phyloP scores from a whole-genome alignment of 495 filamentous ascomycete genomes.

The Immersiella caudata region DNA sequence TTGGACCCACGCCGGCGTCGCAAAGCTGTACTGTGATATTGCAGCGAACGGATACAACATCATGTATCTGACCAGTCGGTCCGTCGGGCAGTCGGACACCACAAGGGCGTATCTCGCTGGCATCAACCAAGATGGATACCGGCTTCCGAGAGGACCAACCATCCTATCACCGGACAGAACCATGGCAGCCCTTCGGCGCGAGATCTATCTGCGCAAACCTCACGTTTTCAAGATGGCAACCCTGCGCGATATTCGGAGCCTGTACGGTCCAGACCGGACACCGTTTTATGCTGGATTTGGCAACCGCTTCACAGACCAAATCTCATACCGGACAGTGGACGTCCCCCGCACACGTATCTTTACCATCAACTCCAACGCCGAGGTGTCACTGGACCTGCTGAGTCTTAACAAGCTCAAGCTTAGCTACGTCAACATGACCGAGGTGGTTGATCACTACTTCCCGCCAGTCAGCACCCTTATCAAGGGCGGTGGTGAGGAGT shows the following conservation, averaged over 20 bases:
- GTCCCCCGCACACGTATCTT: constrained; percentile 94
- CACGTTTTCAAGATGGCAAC: constrained; percentile 99
- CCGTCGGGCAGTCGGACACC: constrained; percentile 89
- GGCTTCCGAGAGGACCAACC: constrained; percentile 84
- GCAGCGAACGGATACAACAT: constrained; percentile 97
- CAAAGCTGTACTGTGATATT: constrained; percentile 96
- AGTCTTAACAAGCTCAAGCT: constrained; percentile 94
- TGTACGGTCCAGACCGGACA: constrained; percentile 76
- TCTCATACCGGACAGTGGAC: constrained; percentile 94
- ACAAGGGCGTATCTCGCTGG: constrained; percentile 90
- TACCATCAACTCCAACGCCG: constrained; percentile 97
- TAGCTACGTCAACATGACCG: constrained; percentile 94
- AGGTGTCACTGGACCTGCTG: constrained; percentile 89
- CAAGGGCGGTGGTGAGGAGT: constrained; percentile 78
- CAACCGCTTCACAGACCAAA: constrained; percentile 92
- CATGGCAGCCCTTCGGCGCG: constrained; percentile 89
- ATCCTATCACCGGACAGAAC: constrained; percentile 95
- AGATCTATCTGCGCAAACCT: constrained; percentile 94
- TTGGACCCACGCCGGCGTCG: constrained; percentile 96
- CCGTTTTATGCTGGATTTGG: constrained; percentile 98
- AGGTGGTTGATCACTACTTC: constrained; percentile 96
- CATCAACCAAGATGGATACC: constrained; percentile 84
- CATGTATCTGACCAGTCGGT: constrained; percentile 94
- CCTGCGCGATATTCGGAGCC: constrained; percentile 84
- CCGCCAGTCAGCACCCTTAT: constrained; percentile 77